Evolutionary conservation across 257 asterid genomes (phyloP).

Genomic region (Primulina eburnea): DNA sequence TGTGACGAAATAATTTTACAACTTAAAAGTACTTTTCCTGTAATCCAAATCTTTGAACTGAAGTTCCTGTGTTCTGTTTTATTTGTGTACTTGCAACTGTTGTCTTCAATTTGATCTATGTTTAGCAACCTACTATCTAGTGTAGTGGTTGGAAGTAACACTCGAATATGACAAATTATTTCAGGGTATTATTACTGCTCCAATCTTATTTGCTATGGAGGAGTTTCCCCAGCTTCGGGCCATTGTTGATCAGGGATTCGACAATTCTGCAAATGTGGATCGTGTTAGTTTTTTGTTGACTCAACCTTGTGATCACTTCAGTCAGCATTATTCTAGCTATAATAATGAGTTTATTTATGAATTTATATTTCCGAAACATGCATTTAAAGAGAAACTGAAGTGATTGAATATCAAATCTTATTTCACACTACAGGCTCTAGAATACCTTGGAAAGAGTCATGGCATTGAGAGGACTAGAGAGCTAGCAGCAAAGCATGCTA

Average conservation of each 20-base stretch:
- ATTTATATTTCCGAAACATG: not conserved
- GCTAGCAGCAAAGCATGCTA: slow-evolving; percentile 79
- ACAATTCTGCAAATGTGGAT: slow-evolving; percentile 63
- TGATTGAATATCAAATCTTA: not conserved
- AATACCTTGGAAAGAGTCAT: slow-evolving; percentile 67
- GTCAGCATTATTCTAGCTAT: not conserved
- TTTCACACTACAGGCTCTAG: slow-evolving; percentile 61
- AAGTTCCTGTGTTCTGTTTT: not conserved
- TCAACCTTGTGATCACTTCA: not conserved
- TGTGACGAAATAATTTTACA: not conserved
- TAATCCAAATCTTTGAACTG: not conserved
- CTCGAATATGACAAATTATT: slow-evolving; percentile 12
- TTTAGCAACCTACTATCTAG: not conserved
- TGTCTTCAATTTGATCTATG: not conserved
- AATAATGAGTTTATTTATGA: too few relatives aligned
- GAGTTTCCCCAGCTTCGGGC: slow-evolving; percentile 77
- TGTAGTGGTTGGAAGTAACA: slow-evolving; percentile 8
- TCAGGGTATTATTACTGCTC: slow-evolving; percentile 92
- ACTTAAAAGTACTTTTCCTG: not conserved
- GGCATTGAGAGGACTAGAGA: slow-evolving; percentile 85
- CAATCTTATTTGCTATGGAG: slow-evolving; percentile 87
- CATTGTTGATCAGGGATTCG: slow-evolving; percentile 72
- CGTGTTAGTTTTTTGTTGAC: slow-evolving; percentile 48
- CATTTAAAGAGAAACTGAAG: not conserved
- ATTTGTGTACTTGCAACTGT: not conserved